Evolutionary conservation across 345 rosid species (phyloP).

Genomic region (Euclidium syriacum): DNA sequence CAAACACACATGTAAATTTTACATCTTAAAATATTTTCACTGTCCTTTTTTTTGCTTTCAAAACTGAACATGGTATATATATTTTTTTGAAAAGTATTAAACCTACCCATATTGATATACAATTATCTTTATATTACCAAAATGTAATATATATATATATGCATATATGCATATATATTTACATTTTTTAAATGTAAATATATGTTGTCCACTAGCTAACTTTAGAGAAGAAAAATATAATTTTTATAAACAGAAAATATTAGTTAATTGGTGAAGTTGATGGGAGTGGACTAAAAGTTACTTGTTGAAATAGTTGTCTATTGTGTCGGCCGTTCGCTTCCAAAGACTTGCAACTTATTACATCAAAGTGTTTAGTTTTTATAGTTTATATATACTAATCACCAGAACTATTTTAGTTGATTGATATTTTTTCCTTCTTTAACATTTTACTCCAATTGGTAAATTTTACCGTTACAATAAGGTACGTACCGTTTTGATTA

Average conservation of each 20-base stretch:
- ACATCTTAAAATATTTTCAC: no score
- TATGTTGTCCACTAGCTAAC: background rate
- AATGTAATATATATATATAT: no score
- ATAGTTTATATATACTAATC: background rate
- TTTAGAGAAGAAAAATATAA: background rate
- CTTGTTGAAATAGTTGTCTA: conserved; percentile 12
- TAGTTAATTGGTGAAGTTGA: conserved; percentile 17
- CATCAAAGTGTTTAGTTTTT: background rate
- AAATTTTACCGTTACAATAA: no score
- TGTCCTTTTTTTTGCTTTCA: no score
- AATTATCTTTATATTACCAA: no score
- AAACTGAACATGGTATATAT: no score
- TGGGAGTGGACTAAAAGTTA: conserved; percentile 25
- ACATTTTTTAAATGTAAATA: background rate
- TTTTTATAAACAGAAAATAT: background rate
- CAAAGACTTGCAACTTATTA: conserved; percentile 20
- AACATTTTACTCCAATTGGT: background rate
- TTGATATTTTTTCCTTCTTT: background rate
- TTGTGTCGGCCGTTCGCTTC: conserved; percentile 31
- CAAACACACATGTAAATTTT: no score
- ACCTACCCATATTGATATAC: no score
- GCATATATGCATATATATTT: background rate
- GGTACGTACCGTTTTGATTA: no score
- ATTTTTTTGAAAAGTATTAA: no score
- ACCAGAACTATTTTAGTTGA: background rate